Evolutionary conservation across 768 basidiomycete species (phyloP).

Genomic region (Tulasnella calospora): DNA sequence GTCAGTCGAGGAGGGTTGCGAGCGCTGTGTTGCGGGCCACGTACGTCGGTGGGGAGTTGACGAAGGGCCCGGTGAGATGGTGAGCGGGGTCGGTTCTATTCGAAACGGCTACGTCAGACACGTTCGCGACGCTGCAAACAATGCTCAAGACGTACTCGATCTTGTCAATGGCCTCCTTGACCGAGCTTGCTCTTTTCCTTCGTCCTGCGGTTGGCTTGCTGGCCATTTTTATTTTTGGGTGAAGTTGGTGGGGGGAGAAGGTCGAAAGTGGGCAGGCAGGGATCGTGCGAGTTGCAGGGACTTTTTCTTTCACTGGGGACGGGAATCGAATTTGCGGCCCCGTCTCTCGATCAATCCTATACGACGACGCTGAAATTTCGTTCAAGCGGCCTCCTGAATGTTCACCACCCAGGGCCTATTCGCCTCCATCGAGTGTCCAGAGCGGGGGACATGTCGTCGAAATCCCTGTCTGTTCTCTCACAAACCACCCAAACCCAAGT

Average conservation of each 20-base stretch:
- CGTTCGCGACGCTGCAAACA: neutral
- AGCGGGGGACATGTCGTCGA: slow-evolving; percentile 18
- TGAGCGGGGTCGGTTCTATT: slow-evolving; percentile 53
- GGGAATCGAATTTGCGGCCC: neutral
- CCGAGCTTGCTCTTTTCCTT: slow-evolving; percentile 18
- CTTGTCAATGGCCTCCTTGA: slow-evolving; percentile 5
- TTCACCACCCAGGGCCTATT: slow-evolving; percentile 19
- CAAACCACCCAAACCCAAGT: slow-evolving; percentile 11
- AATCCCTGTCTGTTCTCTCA: slow-evolving; percentile 28
- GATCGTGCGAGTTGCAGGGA: neutral
- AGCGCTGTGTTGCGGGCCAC: slow-evolving; percentile 29
- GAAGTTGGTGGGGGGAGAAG: neutral
- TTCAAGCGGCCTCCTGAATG: slow-evolving; percentile 10
- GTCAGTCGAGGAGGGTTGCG: neutral
- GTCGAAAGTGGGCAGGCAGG: neutral
- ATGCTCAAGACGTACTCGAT: slow-evolving; percentile 5
- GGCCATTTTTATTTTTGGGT: neutral
- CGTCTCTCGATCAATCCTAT: neutral
- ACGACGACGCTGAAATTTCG: neutral
- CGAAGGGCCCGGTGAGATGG: slow-evolving; percentile 59
- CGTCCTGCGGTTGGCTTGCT: neutral
- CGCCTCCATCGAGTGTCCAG: slow-evolving; percentile 21
- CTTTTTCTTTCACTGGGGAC: neutral
- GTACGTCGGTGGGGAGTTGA: slow-evolving; percentile 53
- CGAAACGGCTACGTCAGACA: neutral